Evolutionary conservation across 331 rosid species (phyloP).

Genomic region (Quercus phellos): DNA sequence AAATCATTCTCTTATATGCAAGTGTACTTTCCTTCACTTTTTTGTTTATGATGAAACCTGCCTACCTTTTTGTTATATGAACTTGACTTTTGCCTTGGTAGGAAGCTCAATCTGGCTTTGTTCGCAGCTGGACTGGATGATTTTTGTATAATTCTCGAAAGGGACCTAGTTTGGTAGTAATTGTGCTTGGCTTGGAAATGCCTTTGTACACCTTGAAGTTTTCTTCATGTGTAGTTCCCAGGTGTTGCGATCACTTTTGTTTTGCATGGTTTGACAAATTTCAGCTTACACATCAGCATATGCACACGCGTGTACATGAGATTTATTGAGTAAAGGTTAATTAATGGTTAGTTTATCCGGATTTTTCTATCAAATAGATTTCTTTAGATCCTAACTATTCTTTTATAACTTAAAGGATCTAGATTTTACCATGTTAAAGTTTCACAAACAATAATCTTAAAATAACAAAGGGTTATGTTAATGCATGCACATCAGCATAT

Average conservation of each 20-base stretch:
- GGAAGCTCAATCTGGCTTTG: not conserved
- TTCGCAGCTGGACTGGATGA: not conserved
- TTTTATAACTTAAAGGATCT: too few species aligned
- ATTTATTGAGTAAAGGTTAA: too few species aligned
- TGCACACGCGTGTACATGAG: not conserved
- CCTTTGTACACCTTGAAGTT: not conserved
- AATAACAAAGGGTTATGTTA: too few species aligned
- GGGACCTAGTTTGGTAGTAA: not conserved
- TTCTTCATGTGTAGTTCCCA: not conserved
- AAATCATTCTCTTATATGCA: not conserved
- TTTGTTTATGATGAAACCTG: not conserved
- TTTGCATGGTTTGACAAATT: too few species aligned
- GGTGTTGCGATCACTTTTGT: not conserved
- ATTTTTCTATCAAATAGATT: too few species aligned
- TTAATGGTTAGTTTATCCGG: too few species aligned
- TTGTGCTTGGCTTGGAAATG: not conserved
- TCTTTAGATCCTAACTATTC: too few species aligned
- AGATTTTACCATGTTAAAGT: too few species aligned
- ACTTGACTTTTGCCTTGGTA: not conserved
- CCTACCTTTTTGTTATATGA: not conserved
- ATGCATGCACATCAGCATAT: fast-evolving
- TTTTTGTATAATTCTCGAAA: not conserved
- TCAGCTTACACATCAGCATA: not conserved
- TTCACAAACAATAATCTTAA: too few species aligned
- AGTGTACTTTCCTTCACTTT: not conserved